Evolutionary conservation across 352 stramenopile genomes (phyloP), one percentile per base, ranked within the genome.

Genomic region (Albugo laibachii): DNA sequence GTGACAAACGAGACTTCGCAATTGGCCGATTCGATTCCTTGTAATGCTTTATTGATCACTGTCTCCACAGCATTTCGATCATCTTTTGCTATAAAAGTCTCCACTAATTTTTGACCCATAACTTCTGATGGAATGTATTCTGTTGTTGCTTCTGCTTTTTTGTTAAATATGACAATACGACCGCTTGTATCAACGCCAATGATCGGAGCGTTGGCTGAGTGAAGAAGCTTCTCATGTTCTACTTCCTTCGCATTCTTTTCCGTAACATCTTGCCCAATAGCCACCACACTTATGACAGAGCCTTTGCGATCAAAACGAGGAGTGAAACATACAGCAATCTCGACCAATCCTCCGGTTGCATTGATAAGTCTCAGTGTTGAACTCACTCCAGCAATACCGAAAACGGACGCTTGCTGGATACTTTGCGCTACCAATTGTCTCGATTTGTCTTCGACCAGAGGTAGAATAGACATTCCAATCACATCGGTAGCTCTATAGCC

Each of bases 91-190:
- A 95, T 86, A 47, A 95, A 66, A 13, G 66, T 67, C 6, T 77
- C 62, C 19, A 94, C 72, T 5, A 96, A 54, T 11, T 83, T 58
- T 15, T 66, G 57, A 18, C 78, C 85, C 61, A 94, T 81, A 10
- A 91, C 81, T 57, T 97, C 85, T 5, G 78, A 63, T 11, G 79
- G 76, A 36, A 59, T 65, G 53, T 88, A 96, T 46, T 92, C 85
- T 35, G 77, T 95, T 41, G 87, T 74, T 48, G 83, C 77, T 19
- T 70, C 65, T 0, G 80, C 84, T 57, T 93, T 94, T 37, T 93
- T 79, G 58, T 96, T 97, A 61, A 93, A 96, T 13, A 87, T 74
- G 12, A 79, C 72, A 14, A 87, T 62, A 13, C 54, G 52, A 5
- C 65, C 62, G 5, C 78, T 50, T 11, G 60, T 65, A 37, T 84